Base-by-base conservation (phyloP, 257 asterid genomes). In the Primulina eburnea region DNA sequence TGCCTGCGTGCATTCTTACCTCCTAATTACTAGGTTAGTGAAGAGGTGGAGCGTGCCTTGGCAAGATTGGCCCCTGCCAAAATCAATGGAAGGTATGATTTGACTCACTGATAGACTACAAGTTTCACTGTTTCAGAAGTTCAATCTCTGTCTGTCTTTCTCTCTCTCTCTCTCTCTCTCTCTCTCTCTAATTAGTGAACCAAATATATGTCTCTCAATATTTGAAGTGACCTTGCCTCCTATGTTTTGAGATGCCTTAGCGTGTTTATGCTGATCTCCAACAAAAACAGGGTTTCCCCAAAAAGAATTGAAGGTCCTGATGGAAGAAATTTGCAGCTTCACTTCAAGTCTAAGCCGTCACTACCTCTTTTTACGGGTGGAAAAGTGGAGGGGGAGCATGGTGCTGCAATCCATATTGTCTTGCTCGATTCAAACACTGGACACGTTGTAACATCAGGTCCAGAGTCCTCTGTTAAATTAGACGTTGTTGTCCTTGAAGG, bases 31-130 rank as follows among this genome's bases (percentile, higher is more conserved):
- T 89, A 93, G 99, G 99, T 93, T 56, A 93, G 99, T 59, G 99
- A 93, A 78, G 99, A 93, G 86, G 97, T 93, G 60, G 99, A 93
- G 80, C 96, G 97, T 63, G 99, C 99, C 81, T 86, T 93, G 83
- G 88, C 96, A 26, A 93, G 90, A 80, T 75, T 93, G 70, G 95
- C 85, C 64, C 86, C 94, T 73, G 86, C 92, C 73, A 84, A 87
- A 80, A 78, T 87, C 68, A 85, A 74, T 80, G 96, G 94, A 76
- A 86, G 94, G 99, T 90, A 77, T 12, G 76, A 55, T 52, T 20
- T 50, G 60, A 28, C 72, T 12, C 34, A 35, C 69, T 64, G 55
- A 33, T 53, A 8, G 30, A 29, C 32, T 53, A 37, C 63, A 67
- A 64, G 68, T 66, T 77, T 32, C 35, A 32, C 35, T 32, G 35